Percentiles rank a stretch among this genome's conserved stretches.
phyloP scores from a whole-genome alignment of 257 asterid species.

The Cordia subcordata region DNA sequence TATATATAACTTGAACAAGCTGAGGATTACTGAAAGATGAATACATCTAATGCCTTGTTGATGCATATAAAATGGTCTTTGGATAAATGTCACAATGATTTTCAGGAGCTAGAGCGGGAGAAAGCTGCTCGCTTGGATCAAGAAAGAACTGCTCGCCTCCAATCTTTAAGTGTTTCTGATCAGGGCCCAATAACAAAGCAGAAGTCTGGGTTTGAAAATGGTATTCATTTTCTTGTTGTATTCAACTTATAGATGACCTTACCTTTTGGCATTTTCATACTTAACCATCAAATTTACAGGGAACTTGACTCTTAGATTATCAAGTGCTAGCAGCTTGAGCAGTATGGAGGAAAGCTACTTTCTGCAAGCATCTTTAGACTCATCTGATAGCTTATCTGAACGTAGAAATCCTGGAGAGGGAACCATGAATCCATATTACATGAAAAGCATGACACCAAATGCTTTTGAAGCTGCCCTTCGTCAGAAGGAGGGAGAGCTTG shows the following conservation, averaged over 20 bases:
- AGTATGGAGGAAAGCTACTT: slow-evolving; percentile 97
- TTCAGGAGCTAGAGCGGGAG: slow-evolving; percentile 84
- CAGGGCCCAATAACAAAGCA: slow-evolving; percentile 54
- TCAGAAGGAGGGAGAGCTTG: slow-evolving; percentile 99
- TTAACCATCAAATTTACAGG: slow-evolving; percentile 51
- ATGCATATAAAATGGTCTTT: slow-evolving; percentile 6
- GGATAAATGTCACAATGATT: slow-evolving; percentile 8
- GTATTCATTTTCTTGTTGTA: slow-evolving; percentile 30
- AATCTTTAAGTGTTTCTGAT: slow-evolving; percentile 50
- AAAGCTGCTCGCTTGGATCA: slow-evolving; percentile 82
- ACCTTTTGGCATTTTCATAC: slow-evolving; percentile 2
- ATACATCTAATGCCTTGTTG: background rate
- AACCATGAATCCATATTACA: slow-evolving; percentile 61
- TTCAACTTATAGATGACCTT: background rate
- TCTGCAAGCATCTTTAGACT: slow-evolving; percentile 84
- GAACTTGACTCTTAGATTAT: slow-evolving; percentile 62
- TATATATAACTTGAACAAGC: too few relatives aligned
- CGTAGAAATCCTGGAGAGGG: slow-evolving; percentile 66
- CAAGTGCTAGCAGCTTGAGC: slow-evolving; percentile 85
- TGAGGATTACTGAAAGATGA: too few relatives aligned
- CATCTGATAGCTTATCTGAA: slow-evolving; percentile 64
- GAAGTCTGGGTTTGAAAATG: slow-evolving; percentile 71
- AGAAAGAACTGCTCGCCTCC: slow-evolving; percentile 65
- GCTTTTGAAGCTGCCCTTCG: slow-evolving; percentile 91
- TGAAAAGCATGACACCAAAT: slow-evolving; percentile 77